Evolutionary conservation across 257 asterid species (phyloP).

Genomic region (Penstemon davidsonii): DNA sequence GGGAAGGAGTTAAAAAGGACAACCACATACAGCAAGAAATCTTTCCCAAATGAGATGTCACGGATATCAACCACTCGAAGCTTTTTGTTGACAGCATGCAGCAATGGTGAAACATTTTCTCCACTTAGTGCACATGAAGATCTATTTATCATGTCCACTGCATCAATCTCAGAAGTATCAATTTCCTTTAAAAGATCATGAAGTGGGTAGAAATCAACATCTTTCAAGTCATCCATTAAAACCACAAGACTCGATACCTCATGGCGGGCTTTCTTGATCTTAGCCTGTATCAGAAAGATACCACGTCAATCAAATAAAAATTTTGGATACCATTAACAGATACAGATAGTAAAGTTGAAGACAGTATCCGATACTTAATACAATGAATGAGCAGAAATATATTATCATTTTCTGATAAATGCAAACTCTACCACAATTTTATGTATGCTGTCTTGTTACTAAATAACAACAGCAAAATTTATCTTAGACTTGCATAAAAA

Average conservation of each 20-base stretch:
- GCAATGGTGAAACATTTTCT: slow-evolving; percentile 56
- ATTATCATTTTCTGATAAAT: not conserved
- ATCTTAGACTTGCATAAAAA: not conserved
- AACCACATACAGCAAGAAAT: slow-evolving; percentile 69
- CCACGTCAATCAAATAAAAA: slow-evolving; percentile 10
- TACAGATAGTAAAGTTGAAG: not conserved
- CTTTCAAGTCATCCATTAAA: slow-evolving; percentile 66
- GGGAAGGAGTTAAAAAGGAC: slow-evolving; percentile 20
- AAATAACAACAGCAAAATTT: not conserved
- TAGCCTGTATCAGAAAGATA: slow-evolving; percentile 57
- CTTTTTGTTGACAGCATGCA: slow-evolving; percentile 68
- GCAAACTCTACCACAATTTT: not conserved
- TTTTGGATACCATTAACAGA: slow-evolving; percentile 13
- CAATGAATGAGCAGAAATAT: not conserved
- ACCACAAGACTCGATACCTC: slow-evolving; percentile 52
- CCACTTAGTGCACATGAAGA: slow-evolving; percentile 63
- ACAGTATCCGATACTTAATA: not conserved
- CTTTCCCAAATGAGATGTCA: slow-evolving; percentile 77
- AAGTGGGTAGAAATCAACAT: slow-evolving; percentile 70
- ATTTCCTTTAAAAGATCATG: slow-evolving; percentile 56
- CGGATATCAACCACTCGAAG: slow-evolving; percentile 82
- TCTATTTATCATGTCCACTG: slow-evolving; percentile 74
- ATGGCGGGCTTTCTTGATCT: slow-evolving; percentile 59
- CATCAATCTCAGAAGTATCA: slow-evolving; percentile 79
- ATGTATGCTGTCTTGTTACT: not conserved